Percentiles rank a stretch among this genome's conserved stretches.
Conservation (phyloP, 345 rosid species). For the Corymbia maculata region DNA sequence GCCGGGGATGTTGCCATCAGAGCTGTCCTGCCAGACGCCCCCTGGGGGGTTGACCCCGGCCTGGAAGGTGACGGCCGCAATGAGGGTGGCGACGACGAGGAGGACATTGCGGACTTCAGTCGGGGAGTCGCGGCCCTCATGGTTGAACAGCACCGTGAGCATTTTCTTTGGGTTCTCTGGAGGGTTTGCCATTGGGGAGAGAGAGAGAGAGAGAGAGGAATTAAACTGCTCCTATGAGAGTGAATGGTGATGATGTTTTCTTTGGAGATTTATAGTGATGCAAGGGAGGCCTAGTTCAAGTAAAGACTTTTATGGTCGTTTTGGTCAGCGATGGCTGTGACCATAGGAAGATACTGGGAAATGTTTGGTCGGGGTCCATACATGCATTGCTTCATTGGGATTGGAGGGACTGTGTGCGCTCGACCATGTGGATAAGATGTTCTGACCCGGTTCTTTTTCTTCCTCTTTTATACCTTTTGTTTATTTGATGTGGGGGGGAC, state of each 20-base stretch:
- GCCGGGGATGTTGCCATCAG: accelerated
- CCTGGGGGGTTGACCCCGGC: too few species aligned
- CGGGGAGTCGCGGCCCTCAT: not conserved
- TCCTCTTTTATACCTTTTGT: too few species aligned
- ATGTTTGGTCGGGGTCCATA: not conserved
- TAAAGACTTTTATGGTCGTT: not conserved
- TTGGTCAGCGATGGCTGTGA: not conserved
- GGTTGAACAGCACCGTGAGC: not conserved
- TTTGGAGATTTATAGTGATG: too few species aligned
- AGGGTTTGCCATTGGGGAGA: not conserved
- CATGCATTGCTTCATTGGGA: not conserved
- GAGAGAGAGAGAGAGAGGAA: not conserved
- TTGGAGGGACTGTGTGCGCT: too few species aligned
- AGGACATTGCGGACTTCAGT: not conserved
- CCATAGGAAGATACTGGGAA: not conserved
- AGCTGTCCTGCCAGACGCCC: too few species aligned
- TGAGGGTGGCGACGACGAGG: too few species aligned
- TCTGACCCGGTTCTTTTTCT: too few species aligned
- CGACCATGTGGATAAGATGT: too few species aligned
- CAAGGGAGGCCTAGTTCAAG: too few species aligned
- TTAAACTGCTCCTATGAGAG: not conserved
- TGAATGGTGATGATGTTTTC: too few species aligned
- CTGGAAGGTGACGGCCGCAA: too few species aligned
- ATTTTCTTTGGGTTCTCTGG: not conserved
- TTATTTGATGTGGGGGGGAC: too few species aligned